Percentiles rank a stretch among this genome's conserved stretches.
These are phyloP conservation scores for Brassica cretica DNA, from an alignment of 345 rosid species.

Conservation along the genomic window DNA sequence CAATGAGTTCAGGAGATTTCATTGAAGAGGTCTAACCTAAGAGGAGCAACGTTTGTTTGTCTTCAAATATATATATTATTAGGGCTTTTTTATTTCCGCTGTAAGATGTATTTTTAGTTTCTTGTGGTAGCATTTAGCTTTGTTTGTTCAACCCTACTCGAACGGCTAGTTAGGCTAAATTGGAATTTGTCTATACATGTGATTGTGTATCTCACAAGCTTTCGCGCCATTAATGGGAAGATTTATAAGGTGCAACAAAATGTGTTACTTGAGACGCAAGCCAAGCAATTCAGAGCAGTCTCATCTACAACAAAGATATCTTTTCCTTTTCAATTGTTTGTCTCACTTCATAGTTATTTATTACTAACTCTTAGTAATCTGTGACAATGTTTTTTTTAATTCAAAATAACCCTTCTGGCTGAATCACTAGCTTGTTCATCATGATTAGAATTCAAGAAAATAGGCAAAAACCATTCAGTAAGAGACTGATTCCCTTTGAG, in stretches of 20 bases:
- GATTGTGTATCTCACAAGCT: not conserved
- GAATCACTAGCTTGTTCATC: too few species aligned
- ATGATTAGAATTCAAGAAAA: constrained; percentile 46
- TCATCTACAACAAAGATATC: not conserved
- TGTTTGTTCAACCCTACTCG: not conserved
- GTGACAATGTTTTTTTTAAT: too few species aligned
- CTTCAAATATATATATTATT: not conserved
- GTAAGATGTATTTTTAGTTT: not conserved
- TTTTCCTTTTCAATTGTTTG: too few species aligned
- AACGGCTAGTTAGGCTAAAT: not conserved
- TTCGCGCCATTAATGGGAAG: not conserved
- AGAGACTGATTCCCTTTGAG: constrained; percentile 28
- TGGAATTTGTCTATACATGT: not conserved
- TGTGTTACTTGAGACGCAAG: not conserved
- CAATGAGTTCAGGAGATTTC: constrained; percentile 45
- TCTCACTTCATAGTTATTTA: too few species aligned
- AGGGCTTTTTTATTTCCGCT: not conserved
- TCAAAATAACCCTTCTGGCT: too few species aligned
- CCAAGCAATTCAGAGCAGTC: not conserved
- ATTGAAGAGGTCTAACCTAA: constrained; percentile 33
- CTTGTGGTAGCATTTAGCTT: not conserved
- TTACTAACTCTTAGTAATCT: too few species aligned
- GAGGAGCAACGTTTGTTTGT: not conserved
- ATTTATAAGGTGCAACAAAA: not conserved
- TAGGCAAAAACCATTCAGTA: constrained; percentile 86